Evolutionary conservation across 2,329 filamentous ascomycete species (phyloP), one percentile per base, ranked within the genome.

Genomic region (Hypoxylon sp.): DNA sequence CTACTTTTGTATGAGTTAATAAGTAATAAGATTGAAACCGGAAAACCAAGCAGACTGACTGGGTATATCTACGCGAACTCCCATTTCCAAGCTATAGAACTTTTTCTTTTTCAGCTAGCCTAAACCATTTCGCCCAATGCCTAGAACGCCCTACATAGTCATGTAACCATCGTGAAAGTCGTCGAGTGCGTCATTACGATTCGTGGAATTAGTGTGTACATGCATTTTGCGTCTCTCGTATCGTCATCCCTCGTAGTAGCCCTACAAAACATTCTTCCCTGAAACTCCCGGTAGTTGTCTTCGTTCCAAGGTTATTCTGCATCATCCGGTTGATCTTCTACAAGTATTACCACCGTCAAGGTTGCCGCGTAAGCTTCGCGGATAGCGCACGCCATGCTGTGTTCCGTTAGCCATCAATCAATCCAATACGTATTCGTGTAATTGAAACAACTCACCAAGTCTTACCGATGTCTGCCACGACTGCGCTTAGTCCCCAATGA

Each of bases 361-460:
- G 90, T 90, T 14, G 90, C 90, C 2, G 91, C 91, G 78, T 92
- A 93, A 30, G 91, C 91, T 78, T 93, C 91, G 66, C 91, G 84
- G 64, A 93, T 89, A 9, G 90, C 90, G 77, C 91, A 94, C 14
- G 90, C 86, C 84, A 92, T 88, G 79, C 90, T 89, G 60, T 57
- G 38, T 51, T 25, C 36, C 23, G 46, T 65, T 67, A 71, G 73
- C 75, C 57, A 72, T 50, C 52, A 25, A 59, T 53, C 43, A 25
- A 73, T 52, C 53, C 19, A 56, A 21, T 28, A 28, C 23, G 21
- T 21, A 36, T 45, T 17, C 48, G 46, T 65, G 60, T 38, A 7
- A 69, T 32, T 25, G 51, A 45, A 43, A 53, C 13, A 66, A 82
- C 86, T 78, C 74, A 89, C 87, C 87, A 93, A 14, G 91, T 93